Base-by-base conservation (phyloP, 2,329 filamentous ascomycete genomes). In the Aspergillus alliaceus region DNA sequence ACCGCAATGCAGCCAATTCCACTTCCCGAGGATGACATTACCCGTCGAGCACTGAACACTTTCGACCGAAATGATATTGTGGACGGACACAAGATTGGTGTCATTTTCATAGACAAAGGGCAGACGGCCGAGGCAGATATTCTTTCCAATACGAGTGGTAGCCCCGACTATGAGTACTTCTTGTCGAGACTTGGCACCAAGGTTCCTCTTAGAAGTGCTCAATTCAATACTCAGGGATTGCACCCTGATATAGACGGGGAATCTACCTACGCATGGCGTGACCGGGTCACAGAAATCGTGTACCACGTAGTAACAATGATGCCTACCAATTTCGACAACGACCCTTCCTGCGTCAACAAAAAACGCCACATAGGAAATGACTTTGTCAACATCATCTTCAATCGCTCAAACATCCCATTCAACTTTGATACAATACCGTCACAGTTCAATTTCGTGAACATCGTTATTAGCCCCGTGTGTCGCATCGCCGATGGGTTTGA, bases 281-380 rank as follows among this genome's bases (percentile, higher is more conserved):
- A 98, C 72, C 85, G 93, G 42, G 91, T 97, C 56, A 95, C 93
- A 5, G 95, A 98, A 72, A 90, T 99, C 44, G 89, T 98, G 29
- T 99, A 96, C 75, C 95, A 98, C 71, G 88, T 98, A 54, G 91
- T 90, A 5, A 99, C 93, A 4, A 92, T 98, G 82, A 99, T 99
- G 95, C 95, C 95, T 1, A 96, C 91, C 9, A 85, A 96, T 69
- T 79, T 88, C 14, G 86, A 91, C 53, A 82, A 85, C 29, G 92
- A 96, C 66, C 85, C 89, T 9, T 83, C 86, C 60, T 91, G 89
- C 69, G 87, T 88, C 60, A 83, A 86, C 72, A 99, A 99, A 79
- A 99, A 99, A 76, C 84, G 87, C 2, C 96, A 98, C 69, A 95
- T 98, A 59, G 95, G 95, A 57, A 99, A 99, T 70, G 95, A 98